These are phyloP conservation scores for Colletotrichum australisinense DNA, from an alignment of 2,329 filamentous ascomycete species.

Conservation along the genomic window DNA sequence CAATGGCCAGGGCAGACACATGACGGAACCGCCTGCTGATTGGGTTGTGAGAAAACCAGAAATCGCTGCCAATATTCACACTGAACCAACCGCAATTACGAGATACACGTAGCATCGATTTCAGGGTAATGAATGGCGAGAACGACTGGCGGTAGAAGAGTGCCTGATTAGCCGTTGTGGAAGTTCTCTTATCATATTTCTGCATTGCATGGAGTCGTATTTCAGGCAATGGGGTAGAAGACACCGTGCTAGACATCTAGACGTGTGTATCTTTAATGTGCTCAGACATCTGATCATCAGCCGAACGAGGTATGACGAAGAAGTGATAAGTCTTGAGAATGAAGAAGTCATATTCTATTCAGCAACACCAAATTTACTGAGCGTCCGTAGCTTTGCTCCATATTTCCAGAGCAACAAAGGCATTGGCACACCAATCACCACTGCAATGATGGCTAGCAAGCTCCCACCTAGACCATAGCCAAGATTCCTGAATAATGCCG, in stretches of 20 bases:
- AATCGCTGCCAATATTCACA: neutral
- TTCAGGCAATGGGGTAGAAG: no score
- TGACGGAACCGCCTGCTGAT: constrained; percentile 42
- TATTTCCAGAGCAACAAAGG: constrained; percentile 54
- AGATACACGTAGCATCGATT: neutral
- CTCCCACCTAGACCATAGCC: constrained; percentile 54
- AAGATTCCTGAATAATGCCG: constrained; percentile 48
- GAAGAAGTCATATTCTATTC: neutral
- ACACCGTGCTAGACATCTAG: no score
- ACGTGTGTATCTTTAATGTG: no score
- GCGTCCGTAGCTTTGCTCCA: constrained; percentile 47
- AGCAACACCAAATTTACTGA: constrained; percentile 3
- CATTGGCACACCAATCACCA: constrained; percentile 50
- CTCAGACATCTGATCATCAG: no score
- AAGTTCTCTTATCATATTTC: no score
- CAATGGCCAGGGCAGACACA: constrained; percentile 42
- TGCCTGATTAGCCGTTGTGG: no score
- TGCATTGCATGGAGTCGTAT: no score
- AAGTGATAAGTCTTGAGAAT: no score
- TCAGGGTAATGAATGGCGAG: no score
- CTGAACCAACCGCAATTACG: neutral
- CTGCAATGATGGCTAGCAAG: constrained; percentile 48
- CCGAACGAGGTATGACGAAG: no score
- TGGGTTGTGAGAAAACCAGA: constrained; percentile 9
- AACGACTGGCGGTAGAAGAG: no score